These are phyloP conservation scores for Dendryphion nanum DNA, from an alignment of 2,329 filamentous ascomycete genomes.

Conservation along the genomic window DNA sequence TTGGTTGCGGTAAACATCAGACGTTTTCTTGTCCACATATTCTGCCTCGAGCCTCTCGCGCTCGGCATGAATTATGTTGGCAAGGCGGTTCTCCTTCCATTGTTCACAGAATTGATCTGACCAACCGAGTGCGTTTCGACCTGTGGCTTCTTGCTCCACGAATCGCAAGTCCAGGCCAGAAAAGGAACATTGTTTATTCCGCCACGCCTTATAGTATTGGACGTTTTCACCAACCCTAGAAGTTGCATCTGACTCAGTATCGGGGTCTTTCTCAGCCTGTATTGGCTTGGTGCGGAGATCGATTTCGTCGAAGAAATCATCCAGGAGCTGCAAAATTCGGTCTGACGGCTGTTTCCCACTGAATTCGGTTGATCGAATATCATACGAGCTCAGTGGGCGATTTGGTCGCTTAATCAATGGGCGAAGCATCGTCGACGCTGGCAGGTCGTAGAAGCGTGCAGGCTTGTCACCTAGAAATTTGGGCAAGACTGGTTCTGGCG, in stretches of 20 bases:
- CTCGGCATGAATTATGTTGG: too few species aligned
- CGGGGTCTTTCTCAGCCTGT: too few species aligned
- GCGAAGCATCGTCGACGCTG: conserved; percentile 77
- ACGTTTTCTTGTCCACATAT: too few species aligned
- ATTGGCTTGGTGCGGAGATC: too few species aligned
- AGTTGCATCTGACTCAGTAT: neutral
- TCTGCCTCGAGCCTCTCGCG: too few species aligned
- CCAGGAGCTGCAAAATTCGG: neutral
- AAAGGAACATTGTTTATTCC: too few species aligned
- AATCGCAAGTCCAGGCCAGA: neutral
- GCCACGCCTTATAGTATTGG: too few species aligned
- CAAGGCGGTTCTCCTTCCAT: too few species aligned
- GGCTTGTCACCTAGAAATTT: conserved; percentile 72
- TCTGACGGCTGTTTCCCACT: neutral
- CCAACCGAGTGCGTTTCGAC: too few species aligned
- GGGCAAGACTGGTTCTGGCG: conserved; percentile 56
- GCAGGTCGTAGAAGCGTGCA: conserved; percentile 76
- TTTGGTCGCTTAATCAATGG: conserved; percentile 58
- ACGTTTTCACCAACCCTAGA: neutral
- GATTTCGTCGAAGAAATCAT: neutral
- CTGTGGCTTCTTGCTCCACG: too few species aligned
- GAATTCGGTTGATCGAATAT: neutral
- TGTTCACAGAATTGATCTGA: too few species aligned
- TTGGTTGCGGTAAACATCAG: too few species aligned
- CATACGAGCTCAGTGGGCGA: neutral